These are phyloP conservation scores for Myxozyma melibiosi DNA, from an alignment of 805 yeast genomes.

Conservation along the genomic window DNA sequence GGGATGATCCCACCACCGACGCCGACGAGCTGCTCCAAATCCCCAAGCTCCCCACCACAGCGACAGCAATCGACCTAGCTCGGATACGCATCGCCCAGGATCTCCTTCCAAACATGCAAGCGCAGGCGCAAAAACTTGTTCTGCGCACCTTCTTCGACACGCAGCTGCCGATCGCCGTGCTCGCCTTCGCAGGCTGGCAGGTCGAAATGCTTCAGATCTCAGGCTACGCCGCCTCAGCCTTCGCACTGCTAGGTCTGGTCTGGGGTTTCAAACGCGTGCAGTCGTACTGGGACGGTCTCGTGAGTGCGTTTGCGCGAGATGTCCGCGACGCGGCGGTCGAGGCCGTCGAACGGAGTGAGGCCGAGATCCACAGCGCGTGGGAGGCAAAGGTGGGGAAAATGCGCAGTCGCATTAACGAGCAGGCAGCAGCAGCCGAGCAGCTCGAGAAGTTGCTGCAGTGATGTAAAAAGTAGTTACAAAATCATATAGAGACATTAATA, in stretches of 20 bases:
- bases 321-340: slow-evolving; percentile 37
- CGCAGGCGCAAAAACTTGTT: slow-evolving; percentile 38
- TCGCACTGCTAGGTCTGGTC: slow-evolving; percentile 44
- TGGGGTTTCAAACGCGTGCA: slow-evolving; percentile 44
- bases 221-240: slow-evolving; percentile 42
- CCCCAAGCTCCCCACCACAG: no score
- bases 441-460: neutral
- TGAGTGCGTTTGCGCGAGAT: slow-evolving; percentile 32
- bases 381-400: slow-evolving; percentile 32
- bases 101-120: slow-evolving; percentile 36
- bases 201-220: slow-evolving; percentile 38
- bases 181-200: slow-evolving; percentile 40
- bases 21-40: no score
- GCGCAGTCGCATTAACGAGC: neutral
- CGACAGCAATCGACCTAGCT: slow-evolving; percentile 11
- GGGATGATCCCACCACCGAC: neutral
- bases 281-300: slow-evolving; percentile 39
- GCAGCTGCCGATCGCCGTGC: slow-evolving; percentile 44
- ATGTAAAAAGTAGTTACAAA: neutral
- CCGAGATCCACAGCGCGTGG: slow-evolving; percentile 39
- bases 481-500: neutral
- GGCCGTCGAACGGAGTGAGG: slow-evolving; percentile 39
- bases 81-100: slow-evolving; percentile 7
- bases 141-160: slow-evolving; percentile 35
- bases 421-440: neutral